A percentile compares a stretch with the other conserved stretches of the same genome.
These are phyloP conservation scores for Nissolia schottii DNA, from an alignment of 306 rosid species.

Conservation along the genomic window DNA sequence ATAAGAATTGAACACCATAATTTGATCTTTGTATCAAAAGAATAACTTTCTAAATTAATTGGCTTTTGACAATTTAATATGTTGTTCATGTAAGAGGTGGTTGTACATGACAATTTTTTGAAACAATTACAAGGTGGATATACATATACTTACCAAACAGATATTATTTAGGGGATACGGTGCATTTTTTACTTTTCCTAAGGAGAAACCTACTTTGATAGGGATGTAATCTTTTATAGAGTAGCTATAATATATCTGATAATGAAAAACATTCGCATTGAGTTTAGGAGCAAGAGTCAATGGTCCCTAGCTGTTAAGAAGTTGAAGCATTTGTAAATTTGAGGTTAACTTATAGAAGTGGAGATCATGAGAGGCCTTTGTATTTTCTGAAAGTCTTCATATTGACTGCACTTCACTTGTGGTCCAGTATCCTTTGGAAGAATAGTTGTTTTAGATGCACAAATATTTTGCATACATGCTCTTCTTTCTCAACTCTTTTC, in stretches of 20 bases:
- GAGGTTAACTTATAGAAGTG: slow-evolving; percentile 3
- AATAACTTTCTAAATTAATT: not conserved
- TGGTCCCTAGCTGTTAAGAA: slow-evolving; percentile 1
- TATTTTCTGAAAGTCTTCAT: slow-evolving; percentile 12
- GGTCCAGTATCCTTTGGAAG: slow-evolving; percentile 11
- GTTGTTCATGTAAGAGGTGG: not conserved
- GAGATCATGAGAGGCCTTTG: slow-evolving; percentile 4
- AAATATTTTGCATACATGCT: not conserved
- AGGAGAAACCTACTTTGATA: slow-evolving; percentile 7
- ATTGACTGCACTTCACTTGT: slow-evolving; percentile 13
- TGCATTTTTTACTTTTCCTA: not conserved
- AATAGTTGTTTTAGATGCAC: not conserved
- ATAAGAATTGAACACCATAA: slow-evolving; percentile 9
- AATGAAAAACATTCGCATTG: not conserved
- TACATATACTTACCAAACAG: slow-evolving; percentile 1
- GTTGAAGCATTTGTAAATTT: not conserved
- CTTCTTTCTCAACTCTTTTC: slow-evolving; percentile 21
- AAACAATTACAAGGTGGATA: slow-evolving; percentile 9
- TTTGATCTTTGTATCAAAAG: not conserved
- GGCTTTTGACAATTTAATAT: slow-evolving; percentile 10
- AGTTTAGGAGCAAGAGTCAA: slow-evolving; percentile 3
- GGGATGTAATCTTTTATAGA: no score
- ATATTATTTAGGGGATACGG: slow-evolving; percentile 4
- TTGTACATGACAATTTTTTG: slow-evolving; percentile 16
- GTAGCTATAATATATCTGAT: slow-evolving; percentile 1